phyloP scores from a whole-genome alignment of 306 rosid species.

The Mimosa bimucronata region DNA sequence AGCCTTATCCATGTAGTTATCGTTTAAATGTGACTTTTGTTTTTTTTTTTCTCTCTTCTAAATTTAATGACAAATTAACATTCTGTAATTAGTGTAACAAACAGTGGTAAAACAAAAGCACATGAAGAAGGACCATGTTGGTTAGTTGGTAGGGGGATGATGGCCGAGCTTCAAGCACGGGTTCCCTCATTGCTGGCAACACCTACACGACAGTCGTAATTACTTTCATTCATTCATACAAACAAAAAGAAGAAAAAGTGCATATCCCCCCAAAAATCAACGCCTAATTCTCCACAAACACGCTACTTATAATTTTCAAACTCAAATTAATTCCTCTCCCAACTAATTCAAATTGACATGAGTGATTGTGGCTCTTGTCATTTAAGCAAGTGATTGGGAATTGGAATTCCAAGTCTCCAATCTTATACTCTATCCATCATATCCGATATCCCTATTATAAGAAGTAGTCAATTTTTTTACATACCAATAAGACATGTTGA shows the following conservation, averaged over 20 bases:
- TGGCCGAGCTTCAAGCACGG: slow-evolving; percentile 35
- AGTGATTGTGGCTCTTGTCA: background rate
- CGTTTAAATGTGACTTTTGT: no score
- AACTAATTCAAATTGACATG: background rate
- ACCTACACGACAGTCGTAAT: background rate
- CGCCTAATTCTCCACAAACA: background rate
- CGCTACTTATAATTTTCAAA: background rate
- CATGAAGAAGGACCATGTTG: background rate
- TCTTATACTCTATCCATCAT: no score
- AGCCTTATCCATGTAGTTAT: no score
- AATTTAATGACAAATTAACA: no score
- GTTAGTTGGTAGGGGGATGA: slow-evolving; percentile 37
- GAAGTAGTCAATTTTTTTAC: no score
- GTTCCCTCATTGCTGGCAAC: slow-evolving; percentile 24
- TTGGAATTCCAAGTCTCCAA: no score
- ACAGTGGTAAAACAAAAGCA: background rate
- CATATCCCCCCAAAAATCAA: background rate
- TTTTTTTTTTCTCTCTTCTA: no score
- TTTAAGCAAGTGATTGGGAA: no score
- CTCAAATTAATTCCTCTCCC: background rate
- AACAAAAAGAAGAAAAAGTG: background rate
- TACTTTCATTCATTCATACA: background rate
- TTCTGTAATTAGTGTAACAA: no score
- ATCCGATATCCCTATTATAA: no score
- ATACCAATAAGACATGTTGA: no score